phyloP scores from a whole-genome alignment of 305 asterid species.

The Withania somnifera region DNA sequence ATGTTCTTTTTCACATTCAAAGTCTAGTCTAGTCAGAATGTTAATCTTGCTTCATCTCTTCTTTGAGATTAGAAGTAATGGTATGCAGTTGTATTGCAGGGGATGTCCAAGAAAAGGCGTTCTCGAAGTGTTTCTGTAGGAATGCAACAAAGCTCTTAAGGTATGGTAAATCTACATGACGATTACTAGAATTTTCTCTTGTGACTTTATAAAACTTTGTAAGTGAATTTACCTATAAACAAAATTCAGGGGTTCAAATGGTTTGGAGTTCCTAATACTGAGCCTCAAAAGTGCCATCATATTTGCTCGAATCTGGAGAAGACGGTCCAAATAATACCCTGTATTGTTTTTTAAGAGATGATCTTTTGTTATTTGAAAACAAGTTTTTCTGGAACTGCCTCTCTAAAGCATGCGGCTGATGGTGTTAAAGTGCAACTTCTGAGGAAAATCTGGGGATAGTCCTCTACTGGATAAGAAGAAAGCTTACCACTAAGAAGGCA shows the following conservation, averaged over 20 bases:
- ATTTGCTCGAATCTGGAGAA: not conserved
- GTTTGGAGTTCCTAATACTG: not conserved
- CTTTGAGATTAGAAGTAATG: not conserved
- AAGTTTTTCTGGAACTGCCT: not conserved
- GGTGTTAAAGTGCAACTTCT: not conserved
- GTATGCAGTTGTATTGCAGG: conserved; percentile 19
- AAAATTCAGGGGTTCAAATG: not conserved
- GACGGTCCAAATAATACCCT: not conserved
- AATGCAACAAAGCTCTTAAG: conserved; percentile 34
- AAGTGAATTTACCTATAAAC: not conserved
- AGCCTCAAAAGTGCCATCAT: not conserved
- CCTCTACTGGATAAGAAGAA: not conserved
- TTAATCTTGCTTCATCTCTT: not conserved
- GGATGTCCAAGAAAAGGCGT: conserved; percentile 45
- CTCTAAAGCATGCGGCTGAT: not conserved
- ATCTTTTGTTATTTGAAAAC: not conserved
- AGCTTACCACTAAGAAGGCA: not conserved
- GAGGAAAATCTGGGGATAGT: not conserved
- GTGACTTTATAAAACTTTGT: not conserved
- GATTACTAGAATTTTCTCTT: not conserved
- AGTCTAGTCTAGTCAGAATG: not conserved
- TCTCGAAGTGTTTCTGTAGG: conserved; percentile 60
- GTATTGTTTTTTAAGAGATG: not conserved
- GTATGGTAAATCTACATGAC: conserved; percentile 5
- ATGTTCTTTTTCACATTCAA: not conserved